Percentiles rank a stretch among this genome's conserved stretches.
These are phyloP conservation scores for Thalassiosira ordinaria DNA, from an alignment of 352 stramenopile genomes.

Conservation along the genomic window DNA sequence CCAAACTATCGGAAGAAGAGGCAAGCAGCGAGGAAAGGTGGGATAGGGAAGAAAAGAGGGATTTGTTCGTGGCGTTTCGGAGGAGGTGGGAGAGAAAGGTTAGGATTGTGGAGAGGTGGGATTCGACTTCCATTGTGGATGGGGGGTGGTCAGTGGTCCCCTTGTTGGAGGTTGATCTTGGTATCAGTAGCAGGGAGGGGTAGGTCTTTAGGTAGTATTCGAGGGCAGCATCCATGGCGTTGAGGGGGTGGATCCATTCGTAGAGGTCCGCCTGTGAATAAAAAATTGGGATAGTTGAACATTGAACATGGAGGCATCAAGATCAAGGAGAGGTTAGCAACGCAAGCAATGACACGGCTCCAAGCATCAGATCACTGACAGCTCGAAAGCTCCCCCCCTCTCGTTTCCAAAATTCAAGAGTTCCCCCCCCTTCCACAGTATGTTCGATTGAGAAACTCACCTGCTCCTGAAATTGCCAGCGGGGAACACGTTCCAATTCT, in stretches of 20 bases:
- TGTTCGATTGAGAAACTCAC: slow-evolving; percentile 71
- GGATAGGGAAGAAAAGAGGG: slow-evolving; percentile 74
- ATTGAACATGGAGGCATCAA: no score
- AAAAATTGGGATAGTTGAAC: no score
- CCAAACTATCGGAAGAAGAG: slow-evolving; percentile 61
- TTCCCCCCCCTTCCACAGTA: no score
- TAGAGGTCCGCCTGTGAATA: slow-evolving; percentile 78
- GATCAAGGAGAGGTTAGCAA: no score
- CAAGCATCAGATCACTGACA: no score
- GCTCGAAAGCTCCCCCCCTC: no score
- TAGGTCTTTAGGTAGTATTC: slow-evolving; percentile 70
- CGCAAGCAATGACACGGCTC: no score
- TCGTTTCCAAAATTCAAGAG: no score
- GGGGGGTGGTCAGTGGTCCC: slow-evolving; percentile 40
- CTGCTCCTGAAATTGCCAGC: slow-evolving; percentile 83
- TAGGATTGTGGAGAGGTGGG: slow-evolving; percentile 61
- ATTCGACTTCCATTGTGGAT: slow-evolving; percentile 13
- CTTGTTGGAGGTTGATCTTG: no score
- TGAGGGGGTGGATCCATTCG: slow-evolving; percentile 82
- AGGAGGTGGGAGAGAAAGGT: slow-evolving; percentile 72
- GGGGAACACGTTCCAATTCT: slow-evolving; percentile 57
- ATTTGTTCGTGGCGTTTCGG: slow-evolving; percentile 78
- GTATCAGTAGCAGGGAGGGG: slow-evolving; percentile 75
- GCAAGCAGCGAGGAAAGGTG: slow-evolving; percentile 76
- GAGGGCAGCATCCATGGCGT: slow-evolving; percentile 80